phyloP scores from a whole-genome alignment of 1,139 yeast species.

The Yamadazyma sp. region DNA sequence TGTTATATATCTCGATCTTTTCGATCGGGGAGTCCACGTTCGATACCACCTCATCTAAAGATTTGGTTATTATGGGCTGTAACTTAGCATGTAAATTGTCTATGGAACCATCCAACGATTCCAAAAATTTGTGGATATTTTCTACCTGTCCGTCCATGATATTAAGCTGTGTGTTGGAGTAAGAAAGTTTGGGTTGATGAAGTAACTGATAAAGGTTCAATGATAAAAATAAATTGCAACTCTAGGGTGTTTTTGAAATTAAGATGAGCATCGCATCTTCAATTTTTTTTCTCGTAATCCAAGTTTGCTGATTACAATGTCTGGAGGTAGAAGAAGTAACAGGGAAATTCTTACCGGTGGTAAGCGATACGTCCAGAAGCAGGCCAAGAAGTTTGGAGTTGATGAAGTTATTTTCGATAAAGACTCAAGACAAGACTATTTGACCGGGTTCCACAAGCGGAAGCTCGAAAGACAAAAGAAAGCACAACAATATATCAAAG shows the following conservation, averaged over 20 bases:
- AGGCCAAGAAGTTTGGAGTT: constrained; percentile 65
- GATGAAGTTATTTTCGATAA: constrained; percentile 83
- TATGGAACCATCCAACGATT: constrained; percentile 29
- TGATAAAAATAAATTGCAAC: constrained; percentile 2
- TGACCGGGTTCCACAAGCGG: constrained; percentile 95
- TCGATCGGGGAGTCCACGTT: constrained; percentile 34
- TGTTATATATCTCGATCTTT: constrained; percentile 35
- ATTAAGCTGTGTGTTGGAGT: neutral
- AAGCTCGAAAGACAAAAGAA: constrained; percentile 84
- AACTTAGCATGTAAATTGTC: constrained; percentile 29
- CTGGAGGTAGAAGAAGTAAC: constrained; percentile 41
- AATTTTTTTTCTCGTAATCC: constrained; percentile 2
- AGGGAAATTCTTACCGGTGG: constrained; percentile 90
- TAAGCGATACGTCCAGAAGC: constrained; percentile 67
- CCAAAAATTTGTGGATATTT: constrained; percentile 25
- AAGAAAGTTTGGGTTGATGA: too few species aligned
- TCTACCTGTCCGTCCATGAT: constrained; percentile 45
- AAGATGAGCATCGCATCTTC: constrained; percentile 19
- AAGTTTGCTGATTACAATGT: neutral
- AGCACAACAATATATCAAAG: constrained; percentile 73
- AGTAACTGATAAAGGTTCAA: too few species aligned
- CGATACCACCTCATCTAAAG: constrained; percentile 35
- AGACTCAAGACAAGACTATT: constrained; percentile 69
- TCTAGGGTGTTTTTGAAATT: neutral
- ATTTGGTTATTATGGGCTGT: constrained; percentile 34